Evolutionary conservation across 352 stramenopile genomes (phyloP), one percentile per base, ranked within the genome.

Genomic region (Albugo candida): DNA sequence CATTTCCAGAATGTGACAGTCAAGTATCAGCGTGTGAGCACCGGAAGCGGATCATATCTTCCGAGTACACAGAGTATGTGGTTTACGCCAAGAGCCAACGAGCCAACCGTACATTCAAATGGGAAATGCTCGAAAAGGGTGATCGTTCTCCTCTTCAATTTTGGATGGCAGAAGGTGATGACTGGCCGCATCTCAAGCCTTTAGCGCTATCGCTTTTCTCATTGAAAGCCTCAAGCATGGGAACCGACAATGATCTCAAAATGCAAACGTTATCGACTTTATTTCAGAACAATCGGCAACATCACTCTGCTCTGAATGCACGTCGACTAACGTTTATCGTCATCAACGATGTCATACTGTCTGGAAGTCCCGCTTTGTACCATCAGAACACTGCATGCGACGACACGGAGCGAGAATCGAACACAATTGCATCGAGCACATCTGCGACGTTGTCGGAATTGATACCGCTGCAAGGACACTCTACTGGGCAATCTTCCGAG

Each of bases 61-160:
- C 65, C 1, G 75, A 88, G 45, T 88, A 85, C 56, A 73, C 60
- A 5, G 72, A 83, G 41, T 88, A 85, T 35, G 70, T 85, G 16
- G 72, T 79, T 21, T 85, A 83, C 51, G 72, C 75, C 42, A 88
- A 84, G 57, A 84, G 76, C 51, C 72, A 88, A 52, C 68, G 72
- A 43, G 67, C 66, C 24, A 87, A 80, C 41, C 64, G 73, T 35
- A 84, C 72, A 27, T 84, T 81, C 61, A 83, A 83, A 59, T 85
- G 72, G 70, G 75, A 88, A 48, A 81, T 83, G 75, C 58, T 84
- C 20, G 72, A 88, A 45, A 88, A 88, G 45, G 70, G 72, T 27
- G 81, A 70, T 19, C 66, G 72, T 2, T 78, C 72, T 17, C 75
- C 75, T 13, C 55, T 87, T 52, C 70, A 88, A 44, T 88, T 85